These are phyloP conservation scores for Oryza rufipogon DNA, from an alignment of 176 grass and related monocot species.

Conservation along the genomic window DNA sequence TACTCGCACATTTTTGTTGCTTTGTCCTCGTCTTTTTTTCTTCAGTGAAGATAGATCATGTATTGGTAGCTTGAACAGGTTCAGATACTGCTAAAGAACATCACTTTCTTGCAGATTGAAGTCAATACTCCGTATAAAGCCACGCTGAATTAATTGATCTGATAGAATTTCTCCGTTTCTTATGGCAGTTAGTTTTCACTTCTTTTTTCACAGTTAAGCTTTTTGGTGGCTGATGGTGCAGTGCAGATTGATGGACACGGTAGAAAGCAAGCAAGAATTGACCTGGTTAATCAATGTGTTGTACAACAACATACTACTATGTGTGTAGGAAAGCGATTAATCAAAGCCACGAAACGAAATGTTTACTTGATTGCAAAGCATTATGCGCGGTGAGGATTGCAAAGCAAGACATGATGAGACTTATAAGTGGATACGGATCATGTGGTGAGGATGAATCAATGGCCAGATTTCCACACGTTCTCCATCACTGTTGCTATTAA, in stretches of 20 bases:
- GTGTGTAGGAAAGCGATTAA: neutral
- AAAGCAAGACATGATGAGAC: neutral
- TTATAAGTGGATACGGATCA: conserved; percentile 1
- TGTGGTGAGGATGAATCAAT: neutral
- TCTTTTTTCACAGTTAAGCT: neutral
- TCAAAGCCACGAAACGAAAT: neutral
- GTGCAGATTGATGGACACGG: neutral
- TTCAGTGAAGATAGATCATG: neutral
- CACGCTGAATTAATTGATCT: neutral
- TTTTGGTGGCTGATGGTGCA: neutral
- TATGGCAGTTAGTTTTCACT: neutral
- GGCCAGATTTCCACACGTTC: conserved; percentile 17
- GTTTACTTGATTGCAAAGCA: conserved; percentile 2
- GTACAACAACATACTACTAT: neutral
- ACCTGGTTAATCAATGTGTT: neutral
- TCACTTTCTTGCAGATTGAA: conserved; percentile 11
- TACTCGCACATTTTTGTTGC: neutral
- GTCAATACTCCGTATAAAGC: conserved; percentile 16
- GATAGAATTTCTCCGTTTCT: no score
- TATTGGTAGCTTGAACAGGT: neutral
- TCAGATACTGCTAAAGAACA: conserved; percentile 1
- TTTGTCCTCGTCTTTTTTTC: neutral
- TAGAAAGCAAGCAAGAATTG: neutral
- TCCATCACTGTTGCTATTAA: conserved; percentile 22
- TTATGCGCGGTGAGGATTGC: neutral